Evolutionary conservation across 164 flowering plant species (phyloP).

Genomic region (Cinnamomum chago): DNA sequence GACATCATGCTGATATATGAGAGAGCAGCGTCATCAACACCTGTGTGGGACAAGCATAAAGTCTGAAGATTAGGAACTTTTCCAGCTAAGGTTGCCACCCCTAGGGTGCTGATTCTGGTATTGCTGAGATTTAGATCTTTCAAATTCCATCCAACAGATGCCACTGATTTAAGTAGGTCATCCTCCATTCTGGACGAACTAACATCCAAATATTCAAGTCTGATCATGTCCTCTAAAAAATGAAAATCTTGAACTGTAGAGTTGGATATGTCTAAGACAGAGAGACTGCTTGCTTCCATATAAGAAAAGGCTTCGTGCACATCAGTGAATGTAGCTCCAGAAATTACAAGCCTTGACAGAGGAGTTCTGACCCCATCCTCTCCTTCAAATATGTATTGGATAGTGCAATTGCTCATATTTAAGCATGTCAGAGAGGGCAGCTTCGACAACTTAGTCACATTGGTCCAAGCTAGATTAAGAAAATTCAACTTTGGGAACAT

Average conservation of each 20-base stretch:
- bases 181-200: conserved; percentile 52
- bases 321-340: conserved; percentile 50
- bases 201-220: conserved; percentile 64
- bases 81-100: conserved; percentile 63
- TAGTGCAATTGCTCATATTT: conserved; percentile 77
- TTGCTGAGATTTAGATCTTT: conserved; percentile 56
- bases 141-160: conserved; percentile 51
- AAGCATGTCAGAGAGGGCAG: conserved; percentile 51
- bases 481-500: conserved; percentile 55
- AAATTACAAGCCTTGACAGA: conserved; percentile 43
- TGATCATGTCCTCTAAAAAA: conserved; percentile 45
- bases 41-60: conserved; percentile 51
- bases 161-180: conserved; percentile 46
- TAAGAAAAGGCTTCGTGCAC: conserved; percentile 35
- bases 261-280: conserved; percentile 55
- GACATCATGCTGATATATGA: conserved; percentile 57
- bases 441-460: conserved; percentile 54
- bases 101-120: conserved; percentile 58
- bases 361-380: conserved; percentile 30
- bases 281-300: conserved; percentile 33
- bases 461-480: conserved; percentile 91
- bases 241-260: conserved; percentile 43
- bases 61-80: conserved; percentile 61
- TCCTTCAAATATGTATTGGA: conserved; percentile 44
- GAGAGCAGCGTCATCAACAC: conserved; percentile 58